Conservation (phyloP, 164 flowering plant genomes). For the Paratinospora sagittata region DNA sequence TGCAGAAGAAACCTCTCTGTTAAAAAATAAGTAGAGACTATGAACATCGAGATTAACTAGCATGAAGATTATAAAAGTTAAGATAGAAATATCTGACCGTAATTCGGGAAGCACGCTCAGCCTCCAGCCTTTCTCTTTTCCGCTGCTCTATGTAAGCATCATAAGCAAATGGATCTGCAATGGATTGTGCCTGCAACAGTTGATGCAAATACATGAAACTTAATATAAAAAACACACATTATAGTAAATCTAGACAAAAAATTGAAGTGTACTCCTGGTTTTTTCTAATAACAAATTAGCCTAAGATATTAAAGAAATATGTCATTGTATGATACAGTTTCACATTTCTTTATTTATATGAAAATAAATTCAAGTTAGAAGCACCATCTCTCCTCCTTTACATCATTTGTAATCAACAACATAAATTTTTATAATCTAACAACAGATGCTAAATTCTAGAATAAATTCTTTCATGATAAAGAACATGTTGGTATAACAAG, state of each 20-base stretch:
- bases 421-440: neutral
- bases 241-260: too few species aligned
- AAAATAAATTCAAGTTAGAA: neutral
- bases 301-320: too few species aligned
- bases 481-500: neutral
- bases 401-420: neutral
- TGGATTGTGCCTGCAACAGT: slow-evolving; percentile 52
- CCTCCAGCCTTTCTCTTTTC: slow-evolving; percentile 69
- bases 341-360: neutral
- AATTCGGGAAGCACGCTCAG: slow-evolving; percentile 55
- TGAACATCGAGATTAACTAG: neutral
- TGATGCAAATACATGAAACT: neutral
- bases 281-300: neutral
- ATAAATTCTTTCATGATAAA: neutral
- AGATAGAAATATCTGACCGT: slow-evolving; percentile 46
- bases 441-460: neutral
- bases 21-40: too few species aligned
- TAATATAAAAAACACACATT: too few species aligned
- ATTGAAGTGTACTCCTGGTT: too few species aligned
- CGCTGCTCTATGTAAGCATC: slow-evolving; percentile 54
- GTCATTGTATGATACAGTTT: neutral
- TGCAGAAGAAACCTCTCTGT: neutral
- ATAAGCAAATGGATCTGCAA: slow-evolving; percentile 69
- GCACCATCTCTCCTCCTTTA: neutral
- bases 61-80: neutral